Base-by-base conservation (phyloP, 169 alveolate species). In the Plasmodium gonderi region DNA sequence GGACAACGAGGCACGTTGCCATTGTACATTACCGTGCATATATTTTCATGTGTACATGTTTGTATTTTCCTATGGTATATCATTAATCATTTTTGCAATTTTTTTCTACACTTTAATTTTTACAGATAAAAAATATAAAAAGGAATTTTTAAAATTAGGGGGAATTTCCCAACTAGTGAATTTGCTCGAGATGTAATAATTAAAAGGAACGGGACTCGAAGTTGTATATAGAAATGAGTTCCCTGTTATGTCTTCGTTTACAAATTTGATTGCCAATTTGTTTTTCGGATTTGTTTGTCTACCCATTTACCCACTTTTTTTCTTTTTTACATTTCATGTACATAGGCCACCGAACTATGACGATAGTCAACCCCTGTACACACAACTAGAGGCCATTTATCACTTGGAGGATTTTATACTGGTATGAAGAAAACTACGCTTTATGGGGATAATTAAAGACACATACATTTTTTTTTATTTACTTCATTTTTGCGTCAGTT, bases 321-420 rank as follows among this genome's bases (percentile, higher is more conserved):
- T 3, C 23, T n/a, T 31, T n/a, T 81, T 45, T 44, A 5, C 91
- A 8, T 49, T 67, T 7, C 49, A 40, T 17, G 65, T 79, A 6
- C 78, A 91, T 40, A 82, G 93, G 36, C 92, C 97, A 36, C 79
- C 94, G 31, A 91, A 80, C 72, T 97, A 92, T 78, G 94, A 83
- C 80, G 96, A 91, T 51, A 96, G 83, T 83, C 97, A 92, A 91
- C 95, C 95, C 36, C 91, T 96, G 92, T 95, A 96, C 75, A 97
- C 98, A 29, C 98, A 97, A 72, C 90, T 97, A 72, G 98, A 97
- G 90, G 98, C 98, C 6, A 95, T 97, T 45, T 97, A 97, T 90
- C 98, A 97, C 85, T 69, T 97, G 80, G 98, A 97, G 77, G 98
- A 97, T 82, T 95, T 97, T 65, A 95, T 96, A 42, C 92, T 96